These are phyloP conservation scores for Lactarius hengduanensis DNA, from an alignment of 768 basidiomycete species.

Conservation along the genomic window DNA sequence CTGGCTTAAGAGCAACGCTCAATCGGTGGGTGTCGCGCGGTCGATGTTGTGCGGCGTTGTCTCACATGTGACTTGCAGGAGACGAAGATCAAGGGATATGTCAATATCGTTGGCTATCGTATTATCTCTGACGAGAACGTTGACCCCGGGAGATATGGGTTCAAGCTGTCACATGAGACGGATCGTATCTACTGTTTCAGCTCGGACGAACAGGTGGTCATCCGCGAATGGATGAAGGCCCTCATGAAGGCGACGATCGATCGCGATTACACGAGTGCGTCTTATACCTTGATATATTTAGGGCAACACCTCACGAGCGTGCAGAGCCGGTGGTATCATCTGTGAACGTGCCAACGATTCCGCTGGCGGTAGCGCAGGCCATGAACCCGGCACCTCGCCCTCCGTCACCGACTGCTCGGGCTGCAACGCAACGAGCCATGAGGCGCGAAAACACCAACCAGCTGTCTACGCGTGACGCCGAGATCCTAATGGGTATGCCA, in stretches of 20 bases:
- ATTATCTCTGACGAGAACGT: constrained; percentile 91
- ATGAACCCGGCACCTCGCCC: constrained; percentile 96
- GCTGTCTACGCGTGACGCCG: constrained; percentile 75
- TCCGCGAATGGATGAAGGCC: constrained; percentile 99
- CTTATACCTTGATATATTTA: neutral
- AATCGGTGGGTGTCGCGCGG: constrained; percentile 40
- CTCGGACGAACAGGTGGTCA: constrained; percentile 76
- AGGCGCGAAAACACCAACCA: constrained; percentile 84
- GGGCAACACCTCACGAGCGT: neutral
- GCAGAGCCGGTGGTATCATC: constrained; percentile 93
- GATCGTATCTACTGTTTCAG: constrained; percentile 91
- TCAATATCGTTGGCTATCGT: constrained; percentile 88
- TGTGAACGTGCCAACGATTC: constrained; percentile 95
- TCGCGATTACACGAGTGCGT: constrained; percentile 86
- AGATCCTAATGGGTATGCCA: constrained; percentile 66
- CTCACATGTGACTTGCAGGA: constrained; percentile 49
- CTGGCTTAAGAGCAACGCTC: constrained; percentile 73
- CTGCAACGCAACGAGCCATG: constrained; percentile 82
- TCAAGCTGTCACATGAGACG: constrained; percentile 86
- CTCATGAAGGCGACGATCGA: constrained; percentile 98
- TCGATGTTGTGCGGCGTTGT: constrained; percentile 3
- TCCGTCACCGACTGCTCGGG: constrained; percentile 85
- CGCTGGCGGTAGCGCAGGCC: constrained; percentile 89
- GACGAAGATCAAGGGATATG: constrained; percentile 93
- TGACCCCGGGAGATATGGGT: constrained; percentile 91